Evolutionary conservation across 371 early-diverging fungal species (phyloP).

Genomic region (Sanchytrium tribonematis): DNA sequence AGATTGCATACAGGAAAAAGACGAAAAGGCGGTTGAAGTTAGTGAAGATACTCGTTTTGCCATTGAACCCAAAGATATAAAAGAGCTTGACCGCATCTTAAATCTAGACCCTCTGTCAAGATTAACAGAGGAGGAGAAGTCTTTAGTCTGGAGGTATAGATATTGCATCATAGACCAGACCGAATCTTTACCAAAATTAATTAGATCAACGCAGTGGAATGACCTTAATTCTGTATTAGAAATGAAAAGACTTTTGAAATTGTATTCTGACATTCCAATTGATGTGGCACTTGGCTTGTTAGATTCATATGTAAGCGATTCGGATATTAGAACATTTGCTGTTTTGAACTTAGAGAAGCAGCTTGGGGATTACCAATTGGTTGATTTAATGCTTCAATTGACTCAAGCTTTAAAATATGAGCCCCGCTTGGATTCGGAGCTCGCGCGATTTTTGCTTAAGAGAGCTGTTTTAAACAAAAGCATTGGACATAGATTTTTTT

Average conservation of each 20-base stretch:
- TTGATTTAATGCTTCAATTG: slow-evolving; percentile 5
- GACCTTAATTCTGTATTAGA: slow-evolving; percentile 3
- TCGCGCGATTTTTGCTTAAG: slow-evolving; percentile 5
- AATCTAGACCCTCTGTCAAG: slow-evolving; percentile 2
- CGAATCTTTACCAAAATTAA: slow-evolving; percentile 4
- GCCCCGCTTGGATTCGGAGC: slow-evolving; percentile 4
- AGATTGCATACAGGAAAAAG: neutral
- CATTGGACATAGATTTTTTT: slow-evolving; percentile 6
- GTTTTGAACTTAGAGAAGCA: neutral
- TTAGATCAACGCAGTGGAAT: slow-evolving; percentile 3
- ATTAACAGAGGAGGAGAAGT: neutral
- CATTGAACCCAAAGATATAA: neutral
- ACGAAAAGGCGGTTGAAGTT: neutral
- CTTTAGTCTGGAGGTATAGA: slow-evolving; percentile 4
- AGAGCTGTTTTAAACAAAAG: slow-evolving; percentile 2
- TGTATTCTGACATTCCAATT: neutral
- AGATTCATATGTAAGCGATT: slow-evolving; percentile 4
- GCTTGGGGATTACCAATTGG: slow-evolving; percentile 2
- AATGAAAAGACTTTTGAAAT: slow-evolving; percentile 2
- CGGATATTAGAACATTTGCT: slow-evolving; percentile 5
- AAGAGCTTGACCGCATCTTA: neutral
- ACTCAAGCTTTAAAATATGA: slow-evolving; percentile 7
- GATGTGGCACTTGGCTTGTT: slow-evolving; percentile 5
- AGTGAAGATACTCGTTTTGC: neutral
- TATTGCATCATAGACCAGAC: neutral